phyloP scores from a whole-genome alignment of 306 rosid species.

The Mucuna pruriens region DNA sequence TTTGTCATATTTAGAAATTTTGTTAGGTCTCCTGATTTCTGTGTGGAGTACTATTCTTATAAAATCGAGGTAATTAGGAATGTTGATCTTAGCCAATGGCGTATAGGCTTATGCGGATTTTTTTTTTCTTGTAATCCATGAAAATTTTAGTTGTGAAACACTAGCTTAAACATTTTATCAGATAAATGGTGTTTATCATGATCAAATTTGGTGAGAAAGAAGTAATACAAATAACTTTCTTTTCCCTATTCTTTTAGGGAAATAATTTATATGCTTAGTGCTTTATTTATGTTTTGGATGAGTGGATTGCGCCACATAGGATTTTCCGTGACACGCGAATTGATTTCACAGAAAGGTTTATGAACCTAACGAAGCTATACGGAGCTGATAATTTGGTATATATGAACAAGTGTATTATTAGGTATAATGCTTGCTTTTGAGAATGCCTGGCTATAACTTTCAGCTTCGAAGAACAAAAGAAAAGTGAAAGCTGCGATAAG shows the following conservation, averaged over 20 bases:
- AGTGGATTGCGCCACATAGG: background rate
- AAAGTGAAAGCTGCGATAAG: no score
- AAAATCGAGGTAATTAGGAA: no score
- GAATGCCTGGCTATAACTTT: background rate
- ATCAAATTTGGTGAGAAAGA: background rate
- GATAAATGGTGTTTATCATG: background rate
- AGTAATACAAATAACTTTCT: background rate
- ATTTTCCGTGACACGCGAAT: background rate
- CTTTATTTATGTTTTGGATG: constrained; percentile 2
- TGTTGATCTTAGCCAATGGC: no score
- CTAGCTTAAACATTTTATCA: background rate
- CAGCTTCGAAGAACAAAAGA: no score
- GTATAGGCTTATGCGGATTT: no score
- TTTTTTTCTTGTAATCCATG: no score
- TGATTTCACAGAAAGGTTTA: background rate
- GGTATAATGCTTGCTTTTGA: background rate
- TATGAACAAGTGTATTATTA: background rate
- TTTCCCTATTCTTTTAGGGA: background rate
- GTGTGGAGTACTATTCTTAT: no score
- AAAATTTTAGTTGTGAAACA: background rate
- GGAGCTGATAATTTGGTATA: background rate
- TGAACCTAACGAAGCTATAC: background rate
- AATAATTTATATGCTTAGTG: background rate
- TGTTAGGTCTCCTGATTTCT: no score
- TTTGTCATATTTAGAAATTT: no score